Conservation (phyloP, 192 early-diverging fungal species). For the Linderina pennispora region DNA sequence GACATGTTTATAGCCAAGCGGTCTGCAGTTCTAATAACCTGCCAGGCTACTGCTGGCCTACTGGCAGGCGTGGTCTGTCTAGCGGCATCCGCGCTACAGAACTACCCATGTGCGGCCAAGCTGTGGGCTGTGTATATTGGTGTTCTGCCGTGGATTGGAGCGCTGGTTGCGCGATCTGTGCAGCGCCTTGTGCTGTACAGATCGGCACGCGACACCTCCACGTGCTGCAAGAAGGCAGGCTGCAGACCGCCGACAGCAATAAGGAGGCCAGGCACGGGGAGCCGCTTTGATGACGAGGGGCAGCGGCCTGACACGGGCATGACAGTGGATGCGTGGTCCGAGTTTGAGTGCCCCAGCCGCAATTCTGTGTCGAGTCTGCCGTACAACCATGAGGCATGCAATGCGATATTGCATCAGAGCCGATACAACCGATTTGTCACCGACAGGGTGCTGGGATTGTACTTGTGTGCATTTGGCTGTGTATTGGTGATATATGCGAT, state of each 20-base stretch:
- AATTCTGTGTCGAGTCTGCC: conserved; percentile 2
- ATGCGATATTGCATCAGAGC: neutral
- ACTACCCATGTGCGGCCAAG: conserved; percentile 25
- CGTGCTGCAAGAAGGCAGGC: too few relatives aligned
- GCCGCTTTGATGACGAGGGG: too few relatives aligned
- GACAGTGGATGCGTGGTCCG: conserved; percentile 18
- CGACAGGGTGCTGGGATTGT: conserved; percentile 2
- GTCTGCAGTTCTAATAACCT: conserved; percentile 12
- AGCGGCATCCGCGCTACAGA: conserved; percentile 7
- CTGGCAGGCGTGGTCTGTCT: conserved; percentile 11
- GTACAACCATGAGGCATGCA: neutral
- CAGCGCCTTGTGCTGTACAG: conserved; percentile 7
- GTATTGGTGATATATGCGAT: conserved; percentile 7
- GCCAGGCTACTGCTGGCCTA: conserved; percentile 10
- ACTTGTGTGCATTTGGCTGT: conserved; percentile 2
- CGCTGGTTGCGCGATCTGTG: conserved; percentile 13
- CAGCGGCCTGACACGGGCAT: conserved; percentile 9
- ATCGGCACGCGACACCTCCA: neutral
- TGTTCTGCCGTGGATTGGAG: conserved; percentile 21
- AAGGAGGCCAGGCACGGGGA: too few relatives aligned
- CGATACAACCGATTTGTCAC: conserved; percentile 6
- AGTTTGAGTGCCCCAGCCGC: conserved; percentile 2
- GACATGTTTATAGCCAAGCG: conserved; percentile 13
- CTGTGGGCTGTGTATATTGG: conserved; percentile 27
- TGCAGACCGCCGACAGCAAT: too few relatives aligned